Percentiles rank a stretch among this genome's conserved stretches.
phyloP scores from a whole-genome alignment of 2,329 filamentous ascomycete species.

The Cladosporium sp. region DNA sequence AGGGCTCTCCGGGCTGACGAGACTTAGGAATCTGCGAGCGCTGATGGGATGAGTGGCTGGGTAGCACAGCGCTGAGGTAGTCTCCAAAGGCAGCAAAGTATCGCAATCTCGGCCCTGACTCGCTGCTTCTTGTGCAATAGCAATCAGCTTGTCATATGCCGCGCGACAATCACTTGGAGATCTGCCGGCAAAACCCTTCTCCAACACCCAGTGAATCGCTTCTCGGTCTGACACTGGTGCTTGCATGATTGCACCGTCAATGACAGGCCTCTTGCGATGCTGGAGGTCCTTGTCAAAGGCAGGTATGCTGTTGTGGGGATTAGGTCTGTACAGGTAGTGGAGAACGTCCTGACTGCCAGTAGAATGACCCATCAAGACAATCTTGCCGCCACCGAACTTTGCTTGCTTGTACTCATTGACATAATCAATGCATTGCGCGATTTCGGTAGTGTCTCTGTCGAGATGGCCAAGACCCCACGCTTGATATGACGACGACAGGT shows the following conservation, averaged over 20 bases:
- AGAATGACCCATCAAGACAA: constrained; percentile 63
- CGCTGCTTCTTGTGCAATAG: constrained; percentile 24
- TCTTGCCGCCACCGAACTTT: constrained; percentile 36
- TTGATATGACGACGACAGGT: constrained; percentile 43
- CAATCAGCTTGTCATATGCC: constrained; percentile 38
- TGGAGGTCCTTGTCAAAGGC: constrained; percentile 31
- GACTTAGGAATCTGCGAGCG: constrained; percentile 52
- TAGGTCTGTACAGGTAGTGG: constrained; percentile 44
- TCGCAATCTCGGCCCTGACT: constrained; percentile 19
- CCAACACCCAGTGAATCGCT: constrained; percentile 45
- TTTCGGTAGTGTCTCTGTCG: constrained; percentile 48
- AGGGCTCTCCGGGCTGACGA: constrained; percentile 50
- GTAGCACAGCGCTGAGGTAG: constrained; percentile 44
- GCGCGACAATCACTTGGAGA: constrained; percentile 32
- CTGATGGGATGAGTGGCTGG: constrained; percentile 39
- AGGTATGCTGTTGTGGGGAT: constrained; percentile 13
- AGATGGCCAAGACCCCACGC: constrained; percentile 51
- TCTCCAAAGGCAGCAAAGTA: constrained; percentile 30
- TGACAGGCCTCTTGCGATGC: constrained; percentile 34
- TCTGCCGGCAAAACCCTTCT: constrained; percentile 16
- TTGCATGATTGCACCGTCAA: constrained; percentile 75
- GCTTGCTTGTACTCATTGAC: constrained; percentile 31
- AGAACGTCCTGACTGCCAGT: constrained; percentile 65
- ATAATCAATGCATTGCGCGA: constrained; percentile 47
- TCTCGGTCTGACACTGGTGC: constrained; percentile 75